These are phyloP conservation scores for Moricandia moricandioides DNA, from an alignment of 345 rosid genomes.

Conservation along the genomic window DNA sequence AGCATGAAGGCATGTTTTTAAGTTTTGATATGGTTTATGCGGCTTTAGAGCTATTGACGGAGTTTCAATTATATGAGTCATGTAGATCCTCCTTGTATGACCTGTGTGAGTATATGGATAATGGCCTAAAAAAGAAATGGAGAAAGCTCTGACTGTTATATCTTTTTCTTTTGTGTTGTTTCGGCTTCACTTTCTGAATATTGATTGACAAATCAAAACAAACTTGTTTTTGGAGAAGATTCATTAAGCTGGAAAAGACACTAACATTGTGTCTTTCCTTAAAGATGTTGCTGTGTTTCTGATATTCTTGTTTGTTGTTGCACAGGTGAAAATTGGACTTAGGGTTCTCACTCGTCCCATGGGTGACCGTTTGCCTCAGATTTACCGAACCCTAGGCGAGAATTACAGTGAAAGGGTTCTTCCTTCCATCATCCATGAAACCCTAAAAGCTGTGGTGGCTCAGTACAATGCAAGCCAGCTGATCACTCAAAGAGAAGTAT, in stretches of 20 bases:
- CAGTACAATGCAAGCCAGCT: conserved; percentile 97
- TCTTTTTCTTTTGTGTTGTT: neutral
- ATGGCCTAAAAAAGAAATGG: neutral
- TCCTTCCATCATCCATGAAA: conserved; percentile 88
- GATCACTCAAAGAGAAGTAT: conserved; percentile 91
- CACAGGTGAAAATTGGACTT: conserved; percentile 86
- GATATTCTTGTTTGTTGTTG: conserved; percentile 6
- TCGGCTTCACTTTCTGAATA: neutral
- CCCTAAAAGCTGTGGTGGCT: conserved; percentile 89
- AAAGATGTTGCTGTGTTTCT: neutral
- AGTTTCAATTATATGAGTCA: neutral
- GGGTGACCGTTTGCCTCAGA: conserved; percentile 63
- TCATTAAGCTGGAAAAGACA: neutral
- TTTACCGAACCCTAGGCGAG: conserved; percentile 82
- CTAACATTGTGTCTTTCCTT: neutral
- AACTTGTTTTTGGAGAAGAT: neutral
- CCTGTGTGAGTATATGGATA: neutral
- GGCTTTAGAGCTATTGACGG: neutral
- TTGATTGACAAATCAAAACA: neutral
- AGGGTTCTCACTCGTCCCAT: conserved; percentile 91
- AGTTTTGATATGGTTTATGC: neutral
- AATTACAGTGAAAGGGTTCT: conserved; percentile 82
- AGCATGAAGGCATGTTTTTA: neutral
- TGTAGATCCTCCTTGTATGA: neutral
- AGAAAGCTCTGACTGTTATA: neutral